Conservation (phyloP, 1,284 basidiomycete species). For the Boletus smithii region DNA sequence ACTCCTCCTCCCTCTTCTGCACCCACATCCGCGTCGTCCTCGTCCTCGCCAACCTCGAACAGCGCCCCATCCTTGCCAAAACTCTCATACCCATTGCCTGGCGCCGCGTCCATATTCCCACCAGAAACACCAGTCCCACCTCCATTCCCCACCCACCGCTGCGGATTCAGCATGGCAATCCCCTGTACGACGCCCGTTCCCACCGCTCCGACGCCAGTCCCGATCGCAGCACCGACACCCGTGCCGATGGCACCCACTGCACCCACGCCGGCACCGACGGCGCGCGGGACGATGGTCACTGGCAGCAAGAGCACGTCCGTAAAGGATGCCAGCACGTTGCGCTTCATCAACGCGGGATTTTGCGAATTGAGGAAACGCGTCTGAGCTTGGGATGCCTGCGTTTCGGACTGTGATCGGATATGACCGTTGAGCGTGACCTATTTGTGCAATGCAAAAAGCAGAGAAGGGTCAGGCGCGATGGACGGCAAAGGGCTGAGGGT, state of each 20-base stretch:
- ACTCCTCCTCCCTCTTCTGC: constrained; percentile 13
- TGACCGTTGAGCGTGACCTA: constrained; percentile 12
- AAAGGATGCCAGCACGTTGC: constrained; percentile 90
- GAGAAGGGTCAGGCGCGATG: background rate
- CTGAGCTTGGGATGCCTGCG: constrained; percentile 38
- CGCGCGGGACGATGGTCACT: constrained; percentile 93
- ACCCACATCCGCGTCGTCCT: constrained; percentile 41
- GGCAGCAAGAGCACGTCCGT: constrained; percentile 87
- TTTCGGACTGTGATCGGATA: background rate
- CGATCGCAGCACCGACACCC: constrained; percentile 66
- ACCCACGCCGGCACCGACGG: constrained; percentile 67
- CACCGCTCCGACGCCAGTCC: constrained; percentile 57
- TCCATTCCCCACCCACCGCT: constrained; percentile 60
- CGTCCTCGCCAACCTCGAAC: constrained; percentile 59
- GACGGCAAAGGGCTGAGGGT: background rate
- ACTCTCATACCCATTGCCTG: constrained; percentile 30
- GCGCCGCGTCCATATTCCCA: constrained; percentile 29
- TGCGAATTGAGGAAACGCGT: constrained; percentile 76
- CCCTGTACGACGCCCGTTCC: constrained; percentile 81
- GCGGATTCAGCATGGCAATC: constrained; percentile 83
- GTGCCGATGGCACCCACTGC: constrained; percentile 46
- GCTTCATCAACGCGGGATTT: constrained; percentile 90
- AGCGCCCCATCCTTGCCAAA: constrained; percentile 46
- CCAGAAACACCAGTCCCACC: constrained; percentile 11
- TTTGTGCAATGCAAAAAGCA: background rate